Base-by-base conservation (phyloP, 306 rosid genomes). In the Potentilla sterilis region DNA sequence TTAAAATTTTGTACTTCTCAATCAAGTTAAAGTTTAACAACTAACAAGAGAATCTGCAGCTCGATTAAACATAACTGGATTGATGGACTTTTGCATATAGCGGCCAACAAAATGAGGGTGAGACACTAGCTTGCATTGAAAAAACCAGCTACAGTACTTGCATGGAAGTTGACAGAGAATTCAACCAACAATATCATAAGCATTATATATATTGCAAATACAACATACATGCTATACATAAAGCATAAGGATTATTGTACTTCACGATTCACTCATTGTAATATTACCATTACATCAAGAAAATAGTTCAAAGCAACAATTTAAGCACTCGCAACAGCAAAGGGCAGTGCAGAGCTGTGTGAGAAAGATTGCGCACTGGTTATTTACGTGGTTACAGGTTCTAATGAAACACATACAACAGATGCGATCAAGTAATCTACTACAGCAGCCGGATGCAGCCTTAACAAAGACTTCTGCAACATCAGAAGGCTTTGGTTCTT, bases 331-430 rank as follows among this genome's bases (percentile, higher is more conserved):
- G 28, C 83, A 86, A 64, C 99, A 95, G 54, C 97, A 86, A 51
- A 95, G 86, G 71, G 97, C 99, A 15, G 97, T 42, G 82, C 97
- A 83, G 52, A 95, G 73, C 54, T 95, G 99, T 15, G 96, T 48
- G 69, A 91, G 86, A 47, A 84, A 82, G 16, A 90, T 76, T 37
- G 93, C 87, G 66, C 89, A 87, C 66, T 77, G 89, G 82, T 90
- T 88, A 75, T 85, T 95, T 78, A 88, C 34, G 67, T 47, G 66
- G 14, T 83, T 24, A 65, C 97, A 90, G 64, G 91, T 3, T 66
- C 64, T 81, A 40, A 95, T 73, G 86, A 85, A 81, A 79, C 97
- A 95, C 96, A 95, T 79, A 84, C 99, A 83, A 73, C 97, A 90
- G 51, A 79, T 77, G 14, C 78, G 87, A 49, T 85, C 72, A 10